Evolutionary conservation across 371 early-diverging fungal species (phyloP).

Genomic region (Mortierella sp.): DNA sequence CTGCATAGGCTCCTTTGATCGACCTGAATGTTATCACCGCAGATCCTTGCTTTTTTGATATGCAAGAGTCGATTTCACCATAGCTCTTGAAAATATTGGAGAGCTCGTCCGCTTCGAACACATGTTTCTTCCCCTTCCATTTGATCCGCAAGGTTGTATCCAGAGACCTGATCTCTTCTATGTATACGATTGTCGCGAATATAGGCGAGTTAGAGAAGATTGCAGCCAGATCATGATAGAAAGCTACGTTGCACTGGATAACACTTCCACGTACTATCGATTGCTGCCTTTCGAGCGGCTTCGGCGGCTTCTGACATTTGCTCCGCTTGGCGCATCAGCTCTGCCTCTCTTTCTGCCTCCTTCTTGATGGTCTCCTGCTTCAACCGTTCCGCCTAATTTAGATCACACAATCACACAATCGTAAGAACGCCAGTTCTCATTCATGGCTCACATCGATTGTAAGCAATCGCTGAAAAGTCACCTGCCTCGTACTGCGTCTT

Average conservation of each 20-base stretch:
- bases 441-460: too few species aligned
- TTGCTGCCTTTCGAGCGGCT: constrained; percentile 20
- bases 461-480: not conserved
- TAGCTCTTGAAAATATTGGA: constrained; percentile 25
- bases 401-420: too few species aligned
- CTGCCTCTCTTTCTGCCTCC: constrained; percentile 35
- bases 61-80: constrained; percentile 42
- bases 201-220: too few species aligned
- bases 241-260: too few species aligned
- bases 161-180: constrained; percentile 34
- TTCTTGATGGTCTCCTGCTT: constrained; percentile 36
- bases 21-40: constrained; percentile 42
- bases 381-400: constrained; percentile 40
- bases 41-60: constrained; percentile 39
- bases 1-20: constrained; percentile 31
- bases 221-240: too few species aligned
- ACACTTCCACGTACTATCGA: constrained; percentile 20
- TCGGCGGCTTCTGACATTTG: constrained; percentile 20
- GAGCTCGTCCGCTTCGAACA: constrained; percentile 21
- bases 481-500: constrained; percentile 40
- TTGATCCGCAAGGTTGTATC: constrained; percentile 36
- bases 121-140: constrained; percentile 47
- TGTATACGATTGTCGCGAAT: too few species aligned
- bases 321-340: constrained; percentile 34
- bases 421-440: too few species aligned